phyloP scores from a whole-genome alignment of 768 basidiomycete genomes.

The Lactarius evosmus region DNA sequence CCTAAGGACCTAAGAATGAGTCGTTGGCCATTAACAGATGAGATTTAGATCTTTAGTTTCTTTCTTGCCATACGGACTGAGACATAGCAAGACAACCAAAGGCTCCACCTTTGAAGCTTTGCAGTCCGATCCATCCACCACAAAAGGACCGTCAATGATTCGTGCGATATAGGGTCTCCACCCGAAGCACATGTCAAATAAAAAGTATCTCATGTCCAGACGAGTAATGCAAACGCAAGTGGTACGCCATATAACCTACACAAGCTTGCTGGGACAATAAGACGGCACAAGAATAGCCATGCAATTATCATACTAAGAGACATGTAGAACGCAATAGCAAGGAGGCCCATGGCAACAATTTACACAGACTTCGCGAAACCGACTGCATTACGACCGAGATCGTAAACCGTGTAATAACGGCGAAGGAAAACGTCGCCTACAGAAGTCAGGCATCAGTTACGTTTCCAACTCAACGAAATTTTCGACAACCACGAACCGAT shows the following conservation, averaged over 20 bases:
- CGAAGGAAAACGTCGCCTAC: constrained; percentile 87
- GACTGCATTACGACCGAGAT: constrained; percentile 72
- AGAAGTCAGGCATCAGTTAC: constrained; percentile 13
- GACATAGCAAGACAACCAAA: too few relatives aligned
- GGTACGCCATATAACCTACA: background rate
- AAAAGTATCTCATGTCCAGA: background rate
- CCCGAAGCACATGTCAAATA: background rate
- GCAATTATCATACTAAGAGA: background rate
- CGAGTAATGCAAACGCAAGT: background rate
- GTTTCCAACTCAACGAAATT: background rate
- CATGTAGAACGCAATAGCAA: background rate
- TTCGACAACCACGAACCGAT: constrained; percentile 52
- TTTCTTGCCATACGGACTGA: too few relatives aligned
- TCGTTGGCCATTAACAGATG: too few relatives aligned
- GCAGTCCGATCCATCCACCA: too few relatives aligned
- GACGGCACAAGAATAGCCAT: background rate
- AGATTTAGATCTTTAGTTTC: too few relatives aligned
- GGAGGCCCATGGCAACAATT: constrained; percentile 12
- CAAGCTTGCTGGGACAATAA: background rate
- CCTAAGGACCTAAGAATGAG: too few relatives aligned
- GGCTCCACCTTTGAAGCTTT: too few relatives aligned
- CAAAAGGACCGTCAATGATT: too few relatives aligned
- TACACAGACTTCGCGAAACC: constrained; percentile 66
- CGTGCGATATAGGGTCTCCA: too few relatives aligned
- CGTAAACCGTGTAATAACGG: constrained; percentile 90